Evolutionary conservation across 75 land plant genomes (phyloP), one percentile per base, ranked within the genome.

Genomic region (Cryptomeria japonica): DNA sequence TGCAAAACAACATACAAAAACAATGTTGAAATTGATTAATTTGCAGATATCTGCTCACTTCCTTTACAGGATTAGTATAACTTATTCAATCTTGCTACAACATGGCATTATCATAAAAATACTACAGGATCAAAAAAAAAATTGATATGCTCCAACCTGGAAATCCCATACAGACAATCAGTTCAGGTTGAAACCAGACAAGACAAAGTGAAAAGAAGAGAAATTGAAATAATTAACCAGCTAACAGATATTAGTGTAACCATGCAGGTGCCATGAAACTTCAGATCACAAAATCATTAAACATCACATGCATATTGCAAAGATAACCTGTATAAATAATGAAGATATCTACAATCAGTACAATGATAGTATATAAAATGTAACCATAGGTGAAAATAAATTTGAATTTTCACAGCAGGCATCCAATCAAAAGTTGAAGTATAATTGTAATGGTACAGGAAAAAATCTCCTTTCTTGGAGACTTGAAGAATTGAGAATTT

Each of bases 1-100:
- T 98, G 91, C 84, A 76, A 55, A 83, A 79, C 7, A 86, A 77
- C 44, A 72, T 61, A 64, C 37, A 68, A n/a, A 36, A 75, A 46
- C 56, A 16, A 53, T n/a, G 41, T 53, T 53, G 68, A 82, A 28
- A 46, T 82, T 10, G 2, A 46, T 42, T 11, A 41, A 34, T 15
- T 46, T 3, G 4, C 32, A 82, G 3, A 44, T 79, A 41, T 79
- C 82, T 79, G 25, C 44, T 22, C 9, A 79, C 28, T 39, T 79
- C 31, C 49, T 41, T 46, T 46, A 82, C 31, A 46, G 15, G 42
- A 11, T n/a, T 44, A 28, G 25, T 46, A 82, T 46, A 28, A 19
- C 28, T n/a, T 46, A n/a, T 82, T 82, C 46, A 31, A 13, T 82
- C 46, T 82, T 42, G 6, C 83, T 80, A 38, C 44, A 80, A 80